phyloP scores from a whole-genome alignment of 2,329 filamentous ascomycete genomes.

The Daldinia sp. region DNA sequence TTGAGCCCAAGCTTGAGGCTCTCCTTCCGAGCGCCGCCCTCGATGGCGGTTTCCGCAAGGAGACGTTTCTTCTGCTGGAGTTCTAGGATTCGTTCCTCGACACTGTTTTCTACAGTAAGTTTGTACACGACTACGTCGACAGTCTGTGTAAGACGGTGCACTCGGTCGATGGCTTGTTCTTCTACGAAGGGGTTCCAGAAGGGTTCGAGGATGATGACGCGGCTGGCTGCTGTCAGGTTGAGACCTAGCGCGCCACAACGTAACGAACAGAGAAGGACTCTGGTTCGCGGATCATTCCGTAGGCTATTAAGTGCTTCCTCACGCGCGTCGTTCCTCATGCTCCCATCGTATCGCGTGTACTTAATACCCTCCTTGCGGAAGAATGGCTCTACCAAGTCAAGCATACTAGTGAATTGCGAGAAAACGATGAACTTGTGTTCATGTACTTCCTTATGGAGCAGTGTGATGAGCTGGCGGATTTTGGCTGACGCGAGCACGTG shows the following conservation, averaged over 20 bases:
- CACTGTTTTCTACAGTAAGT: slow-evolving; percentile 83
- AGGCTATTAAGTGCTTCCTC: slow-evolving; percentile 84
- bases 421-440: slow-evolving; percentile 98
- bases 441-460: slow-evolving; percentile 78
- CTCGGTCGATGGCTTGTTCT: slow-evolving; percentile 97
- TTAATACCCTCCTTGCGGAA: slow-evolving; percentile 75
- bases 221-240: slow-evolving; percentile 91
- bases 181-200: slow-evolving; percentile 99
- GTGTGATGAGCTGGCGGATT: slow-evolving; percentile 83
- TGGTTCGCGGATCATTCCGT: slow-evolving; percentile 75
- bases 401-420: slow-evolving; percentile 98
- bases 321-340: slow-evolving; percentile 91
- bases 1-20: slow-evolving; percentile 87
- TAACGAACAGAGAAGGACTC: slow-evolving; percentile 89
- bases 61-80: slow-evolving; percentile 93
- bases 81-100: slow-evolving; percentile 94
- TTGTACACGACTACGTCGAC: slow-evolving; percentile 95
- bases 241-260: slow-evolving; percentile 93
- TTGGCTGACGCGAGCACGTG: slow-evolving; percentile 81
- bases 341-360: slow-evolving; percentile 91
- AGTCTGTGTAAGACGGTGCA: slow-evolving; percentile 97
- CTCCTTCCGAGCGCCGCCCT: slow-evolving; percentile 75
- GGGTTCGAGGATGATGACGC: slow-evolving; percentile 94
- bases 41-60: slow-evolving; percentile 90
- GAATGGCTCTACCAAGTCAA: slow-evolving; percentile 95